Percentiles rank a stretch among this genome's conserved stretches.
Evolutionary conservation across 768 basidiomycete genomes (phyloP).

Genomic region (Trametes cingulata): DNA sequence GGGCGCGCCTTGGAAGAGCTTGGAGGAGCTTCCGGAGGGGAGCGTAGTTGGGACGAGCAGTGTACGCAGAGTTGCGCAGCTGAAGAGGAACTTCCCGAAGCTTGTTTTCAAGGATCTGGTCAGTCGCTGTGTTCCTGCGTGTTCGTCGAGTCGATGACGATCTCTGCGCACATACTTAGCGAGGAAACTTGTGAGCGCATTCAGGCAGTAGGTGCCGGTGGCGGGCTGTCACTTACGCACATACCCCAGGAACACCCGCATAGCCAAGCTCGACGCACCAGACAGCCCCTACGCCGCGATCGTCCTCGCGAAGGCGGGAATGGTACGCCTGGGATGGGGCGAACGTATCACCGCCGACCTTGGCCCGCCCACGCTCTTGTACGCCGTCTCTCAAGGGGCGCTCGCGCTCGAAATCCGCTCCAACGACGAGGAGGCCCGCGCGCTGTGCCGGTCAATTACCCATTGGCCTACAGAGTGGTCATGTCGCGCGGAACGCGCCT

Average conservation of each 20-base stretch:
- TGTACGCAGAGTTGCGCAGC: conserved; percentile 88
- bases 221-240: conserved; percentile 13
- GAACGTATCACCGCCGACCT: conserved; percentile 78
- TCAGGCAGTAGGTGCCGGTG: background rate
- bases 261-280: conserved; percentile 86
- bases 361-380: conserved; percentile 72
- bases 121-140: conserved; percentile 39
- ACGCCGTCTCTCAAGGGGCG: conserved; percentile 95
- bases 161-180: conserved; percentile 41
- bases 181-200: conserved; percentile 79
- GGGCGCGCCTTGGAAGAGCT: conserved; percentile 63
- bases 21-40: conserved; percentile 85
- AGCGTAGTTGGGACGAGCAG: conserved; percentile 95
- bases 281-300: conserved; percentile 81
- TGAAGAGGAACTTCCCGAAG: conserved; percentile 73
- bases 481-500: conserved; percentile 84
- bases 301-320: conserved; percentile 91
- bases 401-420: conserved; percentile 82
- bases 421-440: conserved; percentile 59
- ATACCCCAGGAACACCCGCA: conserved; percentile 73
- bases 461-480: conserved; percentile 78
- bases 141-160: background rate
- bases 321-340: conserved; percentile 75
- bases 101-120: conserved; percentile 88
- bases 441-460: conserved; percentile 65